Evolutionary conservation across 495 filamentous ascomycete species (phyloP).

Genomic region (Aspergillus sclerotiicarbonarius): DNA sequence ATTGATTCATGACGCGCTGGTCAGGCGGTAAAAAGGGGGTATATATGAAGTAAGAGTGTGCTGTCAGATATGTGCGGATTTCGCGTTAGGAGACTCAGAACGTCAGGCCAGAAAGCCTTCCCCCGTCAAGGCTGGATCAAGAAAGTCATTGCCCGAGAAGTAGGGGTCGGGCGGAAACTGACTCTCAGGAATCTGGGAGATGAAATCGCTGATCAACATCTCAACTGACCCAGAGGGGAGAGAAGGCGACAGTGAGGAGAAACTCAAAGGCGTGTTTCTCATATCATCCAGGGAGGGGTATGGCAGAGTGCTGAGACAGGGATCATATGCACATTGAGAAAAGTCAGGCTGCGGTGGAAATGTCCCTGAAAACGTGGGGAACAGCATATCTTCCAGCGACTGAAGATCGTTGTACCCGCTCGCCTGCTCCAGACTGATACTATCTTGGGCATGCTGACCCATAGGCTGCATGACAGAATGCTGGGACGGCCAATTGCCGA

Average conservation of each 20-base stretch:
- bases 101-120: slow-evolving; percentile 4
- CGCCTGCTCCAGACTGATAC: not conserved
- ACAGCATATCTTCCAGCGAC: not conserved
- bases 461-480: not conserved
- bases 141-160: not conserved
- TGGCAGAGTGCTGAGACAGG: not conserved
- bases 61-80: not conserved
- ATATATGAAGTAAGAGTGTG: not conserved
- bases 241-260: slow-evolving; percentile 1
- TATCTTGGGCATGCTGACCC: not conserved
- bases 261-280: not conserved
- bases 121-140: not conserved
- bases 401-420: not conserved
- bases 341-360: not conserved
- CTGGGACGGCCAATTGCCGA: not conserved
- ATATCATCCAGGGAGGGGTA: not conserved
- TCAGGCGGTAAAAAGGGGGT: not conserved
- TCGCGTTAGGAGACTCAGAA: not conserved
- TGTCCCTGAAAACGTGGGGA: not conserved
- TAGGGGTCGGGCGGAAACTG: not conserved
- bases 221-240: slow-evolving; percentile 9
- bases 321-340: not conserved
- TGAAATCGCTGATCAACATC: slow-evolving; percentile 16
- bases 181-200: slow-evolving; percentile 6
- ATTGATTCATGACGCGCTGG: not conserved